Conservation (phyloP, 2,329 filamentous ascomycete genomes). For the Monilinia fructigena region DNA sequence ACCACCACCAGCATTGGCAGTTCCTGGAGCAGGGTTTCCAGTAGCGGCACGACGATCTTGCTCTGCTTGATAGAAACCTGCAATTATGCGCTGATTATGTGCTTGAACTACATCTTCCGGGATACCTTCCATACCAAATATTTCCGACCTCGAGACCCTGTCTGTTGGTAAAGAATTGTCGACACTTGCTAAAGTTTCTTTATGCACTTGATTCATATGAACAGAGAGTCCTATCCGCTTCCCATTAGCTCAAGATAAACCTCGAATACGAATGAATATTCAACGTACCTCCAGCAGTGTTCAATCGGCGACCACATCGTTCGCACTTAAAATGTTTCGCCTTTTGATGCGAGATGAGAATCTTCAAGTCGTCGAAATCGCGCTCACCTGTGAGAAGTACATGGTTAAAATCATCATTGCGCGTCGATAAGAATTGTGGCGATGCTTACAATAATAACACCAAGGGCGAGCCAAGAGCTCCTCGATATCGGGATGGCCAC, state of each 20-base stretch:
- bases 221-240: constrained; percentile 73
- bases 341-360: constrained; percentile 95
- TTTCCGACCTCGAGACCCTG: constrained; percentile 88
- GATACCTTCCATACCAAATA: constrained; percentile 97
- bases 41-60: constrained; percentile 78
- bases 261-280: neutral
- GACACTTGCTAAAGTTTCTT: constrained; percentile 81
- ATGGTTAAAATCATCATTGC: neutral
- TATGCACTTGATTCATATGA: constrained; percentile 98
- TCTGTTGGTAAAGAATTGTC: constrained; percentile 87
- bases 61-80: constrained; percentile 82
- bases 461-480: constrained; percentile 84
- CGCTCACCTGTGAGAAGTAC: constrained; percentile 67
- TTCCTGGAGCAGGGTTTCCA: constrained; percentile 75
- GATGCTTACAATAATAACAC: constrained; percentile 87
- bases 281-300: constrained; percentile 83
- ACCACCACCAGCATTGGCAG: constrained; percentile 53
- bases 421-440: constrained; percentile 15
- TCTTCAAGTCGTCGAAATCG: constrained; percentile 96
- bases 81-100: constrained; percentile 82
- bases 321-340: constrained; percentile 99
- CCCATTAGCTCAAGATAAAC: constrained; percentile 18
- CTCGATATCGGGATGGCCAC: constrained; percentile 80
- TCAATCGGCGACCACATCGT: constrained; percentile 79
- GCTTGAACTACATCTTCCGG: constrained; percentile 79